A percentile compares a stretch with the other conserved stretches of the same genome.
These are phyloP conservation scores for Venturiaceae sp. DNA, from an alignment of 2,329 filamentous ascomycete species.

Conservation along the genomic window DNA sequence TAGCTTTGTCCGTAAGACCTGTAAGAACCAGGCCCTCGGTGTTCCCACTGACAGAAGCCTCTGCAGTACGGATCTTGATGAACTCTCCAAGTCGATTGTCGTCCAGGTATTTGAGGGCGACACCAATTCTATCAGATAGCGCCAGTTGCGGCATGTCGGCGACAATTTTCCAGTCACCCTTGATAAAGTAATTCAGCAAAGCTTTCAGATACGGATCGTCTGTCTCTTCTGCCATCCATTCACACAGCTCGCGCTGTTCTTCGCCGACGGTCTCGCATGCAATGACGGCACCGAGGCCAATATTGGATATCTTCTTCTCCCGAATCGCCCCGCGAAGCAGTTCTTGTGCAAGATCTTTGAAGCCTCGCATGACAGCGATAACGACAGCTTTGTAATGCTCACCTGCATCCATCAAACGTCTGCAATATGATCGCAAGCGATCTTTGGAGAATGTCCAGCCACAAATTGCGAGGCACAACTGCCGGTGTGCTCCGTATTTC, in stretches of 20 bases:
- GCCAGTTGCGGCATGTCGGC: conserved; percentile 65
- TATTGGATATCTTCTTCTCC: conserved; percentile 53
- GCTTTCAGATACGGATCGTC: conserved; percentile 72
- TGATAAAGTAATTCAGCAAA: conserved; percentile 68
- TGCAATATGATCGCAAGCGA: conserved; percentile 38
- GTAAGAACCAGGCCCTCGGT: conserved; percentile 71
- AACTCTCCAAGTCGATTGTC: conserved; percentile 36
- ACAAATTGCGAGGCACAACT: conserved; percentile 66
- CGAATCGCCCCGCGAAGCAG: conserved; percentile 60
- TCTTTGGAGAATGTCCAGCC: conserved; percentile 55
- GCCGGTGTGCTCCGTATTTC: conserved; percentile 57
- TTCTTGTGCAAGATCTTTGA: conserved; percentile 57
- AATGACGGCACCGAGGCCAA: conserved; percentile 37
- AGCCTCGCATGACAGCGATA: conserved; percentile 63
- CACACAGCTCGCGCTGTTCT: conserved; percentile 51
- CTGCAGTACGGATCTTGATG: conserved; percentile 43
- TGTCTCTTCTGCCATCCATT: conserved; percentile 53
- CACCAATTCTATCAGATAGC: conserved; percentile 62
- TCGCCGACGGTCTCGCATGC: conserved; percentile 40
- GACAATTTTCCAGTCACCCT: conserved; percentile 65
- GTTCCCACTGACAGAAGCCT: conserved; percentile 56
- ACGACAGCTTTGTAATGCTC: conserved; percentile 69
- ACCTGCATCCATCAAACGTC: conserved; percentile 40
- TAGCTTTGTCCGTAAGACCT: conserved; percentile 61
- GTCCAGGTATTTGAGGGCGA: conserved; percentile 64